Percentiles rank a stretch among this genome's conserved stretches.
phyloP scores from a whole-genome alignment of 768 basidiomycete species.

The Mycena galericulata region DNA sequence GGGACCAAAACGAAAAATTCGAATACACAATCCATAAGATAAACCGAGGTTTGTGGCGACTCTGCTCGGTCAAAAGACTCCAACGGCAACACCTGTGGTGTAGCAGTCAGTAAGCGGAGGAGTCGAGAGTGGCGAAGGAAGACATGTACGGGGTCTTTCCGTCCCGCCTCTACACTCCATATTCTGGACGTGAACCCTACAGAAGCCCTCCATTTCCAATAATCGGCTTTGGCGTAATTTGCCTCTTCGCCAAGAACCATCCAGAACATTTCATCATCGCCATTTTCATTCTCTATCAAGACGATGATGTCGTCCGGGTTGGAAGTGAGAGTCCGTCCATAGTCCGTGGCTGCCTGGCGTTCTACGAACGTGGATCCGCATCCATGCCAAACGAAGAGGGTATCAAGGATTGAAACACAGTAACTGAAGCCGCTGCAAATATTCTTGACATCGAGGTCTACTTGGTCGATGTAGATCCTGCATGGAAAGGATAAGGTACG shows the following conservation, averaged over 20 bases:
- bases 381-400: constrained; percentile 87
- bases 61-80: constrained; percentile 56
- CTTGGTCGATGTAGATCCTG: constrained; percentile 29
- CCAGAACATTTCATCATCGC: constrained; percentile 87
- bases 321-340: constrained; percentile 62
- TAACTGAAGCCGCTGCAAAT: constrained; percentile 90
- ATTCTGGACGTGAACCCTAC: constrained; percentile 59
- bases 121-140: not conserved
- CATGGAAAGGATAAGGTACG: not conserved
- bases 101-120: constrained; percentile 19
- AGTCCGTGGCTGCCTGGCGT: constrained; percentile 69
- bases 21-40: constrained; percentile 81
- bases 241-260: constrained; percentile 80
- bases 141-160: constrained; percentile 56
- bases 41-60: constrained; percentile 60
- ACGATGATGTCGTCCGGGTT: constrained; percentile 59
- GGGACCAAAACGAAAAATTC: constrained; percentile 85
- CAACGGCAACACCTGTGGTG: constrained; percentile 60
- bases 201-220: constrained; percentile 79
- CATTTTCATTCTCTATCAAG: constrained; percentile 73
- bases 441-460: constrained; percentile 65
- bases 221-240: constrained; percentile 81
- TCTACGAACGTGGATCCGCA: constrained; percentile 72
- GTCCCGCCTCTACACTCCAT: constrained; percentile 66
- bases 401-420: constrained; percentile 76